Conservation (phyloP, 306 rosid species). For the Phaseolus lunatus region DNA sequence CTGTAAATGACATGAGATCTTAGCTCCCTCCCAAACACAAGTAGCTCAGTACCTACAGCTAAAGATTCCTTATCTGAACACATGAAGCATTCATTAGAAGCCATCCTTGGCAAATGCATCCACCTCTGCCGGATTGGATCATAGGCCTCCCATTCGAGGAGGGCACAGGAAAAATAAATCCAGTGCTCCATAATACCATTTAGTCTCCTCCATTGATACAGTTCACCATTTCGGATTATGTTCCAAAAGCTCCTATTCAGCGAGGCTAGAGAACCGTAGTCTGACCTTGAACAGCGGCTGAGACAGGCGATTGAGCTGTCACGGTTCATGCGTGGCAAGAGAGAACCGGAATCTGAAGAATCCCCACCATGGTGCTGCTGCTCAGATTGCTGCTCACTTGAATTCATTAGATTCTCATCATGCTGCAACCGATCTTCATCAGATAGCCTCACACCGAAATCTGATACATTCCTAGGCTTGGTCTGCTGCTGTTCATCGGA, state of each 20-base stretch:
- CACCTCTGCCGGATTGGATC: constrained; percentile 75
- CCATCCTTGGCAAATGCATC: constrained; percentile 93
- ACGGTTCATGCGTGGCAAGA: constrained; percentile 63
- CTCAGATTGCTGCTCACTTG: constrained; percentile 46
- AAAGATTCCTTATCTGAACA: constrained; percentile 91
- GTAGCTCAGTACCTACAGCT: constrained; percentile 96
- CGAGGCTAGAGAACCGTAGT: constrained; percentile 75
- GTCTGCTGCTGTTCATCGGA: constrained; percentile 21
- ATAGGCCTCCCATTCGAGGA: constrained; percentile 91
- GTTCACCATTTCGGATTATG: constrained; percentile 76
- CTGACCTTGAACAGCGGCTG: constrained; percentile 85
- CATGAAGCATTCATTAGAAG: constrained; percentile 88
- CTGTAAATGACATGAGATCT: constrained; percentile 74
- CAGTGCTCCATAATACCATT: constrained; percentile 82
- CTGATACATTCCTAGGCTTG: constrained; percentile 5
- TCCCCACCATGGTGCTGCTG: constrained; percentile 47
- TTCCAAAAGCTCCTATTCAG: constrained; percentile 71
- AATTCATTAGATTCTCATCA: constrained; percentile 22
- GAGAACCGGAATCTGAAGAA: constrained; percentile 69
- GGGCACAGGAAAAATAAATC: constrained; percentile 85
- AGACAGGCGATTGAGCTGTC: constrained; percentile 84
- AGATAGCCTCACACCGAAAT: constrained; percentile 13
- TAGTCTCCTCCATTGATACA: constrained; percentile 73
- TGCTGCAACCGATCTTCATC: constrained; percentile 33
- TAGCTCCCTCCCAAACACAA: constrained; percentile 83